Conservation (phyloP, 352 stramenopile species). For the Phytophthora palmivora region DNA sequence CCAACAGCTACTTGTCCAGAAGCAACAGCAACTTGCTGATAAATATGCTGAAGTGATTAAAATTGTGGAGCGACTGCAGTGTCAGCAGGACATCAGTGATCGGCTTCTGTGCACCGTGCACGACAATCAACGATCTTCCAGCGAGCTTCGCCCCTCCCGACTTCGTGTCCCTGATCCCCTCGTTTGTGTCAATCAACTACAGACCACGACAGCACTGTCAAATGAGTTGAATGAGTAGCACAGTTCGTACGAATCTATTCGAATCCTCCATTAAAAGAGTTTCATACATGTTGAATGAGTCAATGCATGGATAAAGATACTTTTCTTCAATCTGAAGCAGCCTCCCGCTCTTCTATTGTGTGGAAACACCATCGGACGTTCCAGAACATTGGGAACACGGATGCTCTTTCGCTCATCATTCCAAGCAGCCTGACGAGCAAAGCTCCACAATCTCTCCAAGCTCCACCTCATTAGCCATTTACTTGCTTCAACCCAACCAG, state of each 20-base stretch:
- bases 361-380: slow-evolving; percentile 12
- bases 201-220: neutral
- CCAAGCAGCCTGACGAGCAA: neutral
- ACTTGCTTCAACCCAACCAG: slow-evolving; percentile 13
- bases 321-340: neutral
- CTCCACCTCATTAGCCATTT: neutral
- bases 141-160: too few relatives aligned
- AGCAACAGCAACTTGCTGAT: neutral
- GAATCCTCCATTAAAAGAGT: too few relatives aligned
- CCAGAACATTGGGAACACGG: neutral
- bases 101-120: slow-evolving; percentile 16
- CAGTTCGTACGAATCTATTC: too few relatives aligned
- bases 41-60: neutral
- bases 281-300: too few relatives aligned
- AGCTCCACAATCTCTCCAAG: neutral
- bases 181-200: neutral
- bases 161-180: neutral
- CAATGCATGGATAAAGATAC: too few relatives aligned
- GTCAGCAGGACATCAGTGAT: slow-evolving; percentile 5
- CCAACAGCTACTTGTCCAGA: slow-evolving; percentile 7
- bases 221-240: neutral
- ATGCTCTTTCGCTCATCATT: slow-evolving; percentile 5
- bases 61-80: slow-evolving; percentile 5
- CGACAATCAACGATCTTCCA: too few relatives aligned
- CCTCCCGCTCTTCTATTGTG: too few relatives aligned